Percentiles rank a stretch among this genome's conserved stretches.
phyloP scores from a whole-genome alignment of 2,329 filamentous ascomycete species.

The Colletotrichum paranaense region DNA sequence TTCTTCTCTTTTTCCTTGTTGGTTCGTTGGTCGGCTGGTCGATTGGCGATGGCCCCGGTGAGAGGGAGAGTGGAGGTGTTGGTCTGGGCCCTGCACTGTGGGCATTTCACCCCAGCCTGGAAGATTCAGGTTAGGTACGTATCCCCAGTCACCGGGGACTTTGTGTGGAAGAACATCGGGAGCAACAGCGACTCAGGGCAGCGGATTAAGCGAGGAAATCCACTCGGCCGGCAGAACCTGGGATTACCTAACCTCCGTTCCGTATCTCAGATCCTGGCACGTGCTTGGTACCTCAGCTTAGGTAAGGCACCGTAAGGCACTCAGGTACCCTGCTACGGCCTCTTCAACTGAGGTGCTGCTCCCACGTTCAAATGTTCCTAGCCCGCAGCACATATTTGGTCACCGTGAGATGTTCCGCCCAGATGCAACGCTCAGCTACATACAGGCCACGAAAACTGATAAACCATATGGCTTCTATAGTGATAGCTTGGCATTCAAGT shows the following conservation, averaged over 20 bases:
- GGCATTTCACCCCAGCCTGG: neutral
- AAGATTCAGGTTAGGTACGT: neutral
- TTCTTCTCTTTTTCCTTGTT: neutral
- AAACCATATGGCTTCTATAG: neutral
- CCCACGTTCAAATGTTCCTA: too few relatives aligned
- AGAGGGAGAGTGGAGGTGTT: neutral
- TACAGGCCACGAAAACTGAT: neutral
- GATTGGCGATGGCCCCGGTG: neutral
- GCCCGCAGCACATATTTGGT: neutral
- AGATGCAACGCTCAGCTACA: neutral
- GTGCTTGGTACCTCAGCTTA: too few relatives aligned
- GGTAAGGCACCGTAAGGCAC: too few relatives aligned
- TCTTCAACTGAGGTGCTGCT: too few relatives aligned
- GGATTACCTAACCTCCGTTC: neutral
- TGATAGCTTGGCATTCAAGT: neutral
- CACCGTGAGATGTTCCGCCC: neutral
- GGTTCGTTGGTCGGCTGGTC: neutral
- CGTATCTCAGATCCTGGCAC: neutral
- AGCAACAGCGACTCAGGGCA: neutral
- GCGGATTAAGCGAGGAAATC: slow-evolving; percentile 10
- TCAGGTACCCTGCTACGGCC: too few relatives aligned
- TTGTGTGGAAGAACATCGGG: neutral
- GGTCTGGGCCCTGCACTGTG: neutral
- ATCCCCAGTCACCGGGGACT: neutral
- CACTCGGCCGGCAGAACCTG: neutral